Conservation (phyloP, 352 stramenopile species). For the Phytophthora vignae region DNA sequence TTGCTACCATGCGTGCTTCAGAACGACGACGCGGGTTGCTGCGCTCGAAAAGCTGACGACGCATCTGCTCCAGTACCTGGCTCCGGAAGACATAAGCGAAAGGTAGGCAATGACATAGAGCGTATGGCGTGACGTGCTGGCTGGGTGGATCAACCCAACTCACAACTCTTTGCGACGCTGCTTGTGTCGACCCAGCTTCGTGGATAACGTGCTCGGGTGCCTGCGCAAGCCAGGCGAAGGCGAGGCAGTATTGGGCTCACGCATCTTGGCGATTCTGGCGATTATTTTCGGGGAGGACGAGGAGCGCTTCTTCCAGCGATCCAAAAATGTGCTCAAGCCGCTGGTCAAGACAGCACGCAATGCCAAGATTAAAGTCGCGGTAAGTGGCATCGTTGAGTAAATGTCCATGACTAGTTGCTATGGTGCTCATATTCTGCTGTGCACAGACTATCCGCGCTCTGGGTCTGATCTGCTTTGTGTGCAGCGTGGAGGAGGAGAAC, state of each 20-base stretch:
- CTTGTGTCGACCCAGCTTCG: conserved; percentile 50
- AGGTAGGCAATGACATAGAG: conserved; percentile 44
- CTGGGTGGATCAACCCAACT: conserved; percentile 3
- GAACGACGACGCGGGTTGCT: conserved; percentile 75
- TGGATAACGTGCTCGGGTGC: conserved; percentile 72
- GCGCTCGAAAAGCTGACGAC: conserved; percentile 73
- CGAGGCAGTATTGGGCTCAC: conserved; percentile 70
- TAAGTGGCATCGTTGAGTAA: conserved; percentile 32
- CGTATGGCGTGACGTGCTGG: no score
- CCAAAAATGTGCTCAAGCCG: conserved; percentile 74
- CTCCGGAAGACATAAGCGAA: conserved; percentile 71
- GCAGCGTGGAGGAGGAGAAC: conserved; percentile 83
- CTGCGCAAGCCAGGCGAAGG: conserved; percentile 76
- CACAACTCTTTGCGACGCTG: neutral
- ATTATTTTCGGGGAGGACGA: conserved; percentile 81
- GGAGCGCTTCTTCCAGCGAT: conserved; percentile 80
- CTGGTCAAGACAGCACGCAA: conserved; percentile 73
- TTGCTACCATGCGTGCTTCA: conserved; percentile 25
- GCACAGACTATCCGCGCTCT: conserved; percentile 72
- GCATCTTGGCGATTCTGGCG: conserved; percentile 76
- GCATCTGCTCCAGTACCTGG: conserved; percentile 73
- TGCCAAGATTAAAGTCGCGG: conserved; percentile 68
- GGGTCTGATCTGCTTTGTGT: conserved; percentile 79
- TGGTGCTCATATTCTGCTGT: conserved; percentile 3
- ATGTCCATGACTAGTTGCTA: neutral